Conservation (phyloP, 345 rosid genomes). For the Noccaea bulbosa region DNA sequence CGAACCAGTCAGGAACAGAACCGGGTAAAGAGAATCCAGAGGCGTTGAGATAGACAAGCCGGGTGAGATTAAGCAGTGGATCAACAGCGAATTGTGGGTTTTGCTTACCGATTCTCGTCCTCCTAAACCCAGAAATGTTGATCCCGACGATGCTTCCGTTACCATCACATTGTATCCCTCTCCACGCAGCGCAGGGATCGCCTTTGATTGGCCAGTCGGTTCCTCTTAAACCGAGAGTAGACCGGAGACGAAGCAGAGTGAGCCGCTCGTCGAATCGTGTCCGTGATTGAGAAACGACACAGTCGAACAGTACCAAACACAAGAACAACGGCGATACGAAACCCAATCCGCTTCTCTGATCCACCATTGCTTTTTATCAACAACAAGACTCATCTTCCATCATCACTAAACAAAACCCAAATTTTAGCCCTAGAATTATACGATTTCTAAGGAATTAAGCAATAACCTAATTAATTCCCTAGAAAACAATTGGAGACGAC, state of each 20-base stretch:
- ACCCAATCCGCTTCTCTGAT: constrained; percentile 48
- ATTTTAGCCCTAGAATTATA: constrained; percentile 14
- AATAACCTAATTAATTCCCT: constrained; percentile 34
- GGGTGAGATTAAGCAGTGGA: constrained; percentile 70
- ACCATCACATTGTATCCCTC: constrained; percentile 59
- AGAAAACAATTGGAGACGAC: constrained; percentile 35
- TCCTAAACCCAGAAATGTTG: constrained; percentile 81
- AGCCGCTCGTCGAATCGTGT: constrained; percentile 53
- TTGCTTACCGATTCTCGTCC: constrained; percentile 75
- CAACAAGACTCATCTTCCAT: constrained; percentile 42
- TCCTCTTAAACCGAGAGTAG: constrained; percentile 82
- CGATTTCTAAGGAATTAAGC: constrained; percentile 35
- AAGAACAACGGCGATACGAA: constrained; percentile 47
- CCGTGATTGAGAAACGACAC: constrained; percentile 52
- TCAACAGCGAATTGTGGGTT: constrained; percentile 81
- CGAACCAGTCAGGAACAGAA: constrained; percentile 78
- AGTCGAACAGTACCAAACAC: constrained; percentile 45
- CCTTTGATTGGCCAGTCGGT: constrained; percentile 90
- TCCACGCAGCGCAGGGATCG: constrained; percentile 80
- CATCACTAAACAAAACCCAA: constrained; percentile 9
- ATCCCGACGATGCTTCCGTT: constrained; percentile 72
- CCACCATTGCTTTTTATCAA: constrained; percentile 62
- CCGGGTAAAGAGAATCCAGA: constrained; percentile 82
- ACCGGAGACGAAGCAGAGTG: constrained; percentile 80
- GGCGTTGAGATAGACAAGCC: constrained; percentile 71